Base-by-base conservation (phyloP, 306 rosid genomes). In the Benincasa hispida region DNA sequence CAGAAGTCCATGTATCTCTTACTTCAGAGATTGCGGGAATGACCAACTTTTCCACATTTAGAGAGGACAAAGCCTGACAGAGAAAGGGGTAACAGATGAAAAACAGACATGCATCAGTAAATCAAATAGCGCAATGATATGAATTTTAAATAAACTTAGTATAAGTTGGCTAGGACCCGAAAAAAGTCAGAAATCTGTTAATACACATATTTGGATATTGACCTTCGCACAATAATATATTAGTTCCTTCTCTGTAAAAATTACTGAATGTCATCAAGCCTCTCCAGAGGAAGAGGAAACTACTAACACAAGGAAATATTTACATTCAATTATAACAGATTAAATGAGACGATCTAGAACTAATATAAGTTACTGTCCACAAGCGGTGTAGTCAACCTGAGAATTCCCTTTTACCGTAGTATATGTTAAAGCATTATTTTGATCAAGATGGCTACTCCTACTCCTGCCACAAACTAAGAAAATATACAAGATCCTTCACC, bases 11-110 rank as follows among this genome's bases (percentile, higher is more conserved):
- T 67, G 91, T 92, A 81, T 85, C 90, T 76, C 79, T 87, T 56
- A 92, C 85, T 81, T 92, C 93, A 9, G 90, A 88, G 81, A 94
- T 86, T 28, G 98, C 99, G 25, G 98, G 99, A 75, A 94, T 90
- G 81, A 94, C 92, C 89, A 91, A 85, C 81, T 83, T 86, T 78
- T 87, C 96, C 59, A 93, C 90, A 68, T 90, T 87, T 45, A 93
- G 87, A 67, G 97, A 88, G 75, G 86, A 35, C 75, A 93, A 94
- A 80, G 80, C 94, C 98, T 93, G 85, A 79, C 17, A 79, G 57
- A 56, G 17, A n/a, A 79, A 54, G 60, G 1, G 0, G 39, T 41
- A 41, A 42, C 72, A 73, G 27, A 63, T 55, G 65, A 81, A 79
- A 76, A 35, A 5, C 42, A 76, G 45, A 80, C 34, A 28, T 13